A percentile compares a stretch with the other conserved stretches of the same genome.
These are phyloP conservation scores for Themeda triandra DNA, from an alignment of 176 grass and related monocot genomes.

Conservation along the genomic window DNA sequence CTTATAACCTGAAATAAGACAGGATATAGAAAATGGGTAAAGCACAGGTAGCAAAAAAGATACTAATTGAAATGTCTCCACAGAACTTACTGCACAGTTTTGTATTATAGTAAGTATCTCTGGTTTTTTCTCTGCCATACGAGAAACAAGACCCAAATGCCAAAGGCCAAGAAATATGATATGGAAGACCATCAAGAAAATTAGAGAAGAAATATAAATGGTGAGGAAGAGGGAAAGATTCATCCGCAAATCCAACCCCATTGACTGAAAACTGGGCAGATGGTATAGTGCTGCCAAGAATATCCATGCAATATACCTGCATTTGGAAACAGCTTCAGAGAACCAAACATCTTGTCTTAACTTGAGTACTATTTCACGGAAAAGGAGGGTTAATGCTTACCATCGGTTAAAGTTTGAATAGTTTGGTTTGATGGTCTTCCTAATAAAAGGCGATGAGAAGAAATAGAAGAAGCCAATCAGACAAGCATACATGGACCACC, in stretches of 20 bases:
- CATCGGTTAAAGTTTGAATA: constrained; percentile 98
- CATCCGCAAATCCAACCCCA: constrained; percentile 98
- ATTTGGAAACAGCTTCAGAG: constrained; percentile 22
- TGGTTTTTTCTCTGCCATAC: constrained; percentile 77
- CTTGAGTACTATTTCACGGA: background rate
- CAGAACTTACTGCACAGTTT: constrained; percentile 84
- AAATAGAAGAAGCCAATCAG: constrained; percentile 98
- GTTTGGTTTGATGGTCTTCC: constrained; percentile 89
- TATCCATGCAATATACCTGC: constrained; percentile 99
- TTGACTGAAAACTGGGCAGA: constrained; percentile 99
- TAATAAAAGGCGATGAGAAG: constrained; percentile 97
- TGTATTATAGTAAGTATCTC: constrained; percentile 91
- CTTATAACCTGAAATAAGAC: constrained; percentile 79
- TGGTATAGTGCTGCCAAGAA: constrained; percentile 96
- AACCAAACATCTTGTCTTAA: constrained; percentile 9
- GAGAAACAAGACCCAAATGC: constrained; percentile 92
- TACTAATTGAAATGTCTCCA: constrained; percentile 1
- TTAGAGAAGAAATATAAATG: constrained; percentile 83
- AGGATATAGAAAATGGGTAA: constrained; percentile 6
- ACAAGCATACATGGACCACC: constrained; percentile 99
- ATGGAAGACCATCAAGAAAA: constrained; percentile 90
- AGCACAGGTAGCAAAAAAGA: constrained; percentile 10
- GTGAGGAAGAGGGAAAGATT: constrained; percentile 90
- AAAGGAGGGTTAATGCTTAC: constrained; percentile 38
- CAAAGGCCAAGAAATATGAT: constrained; percentile 95